Percentiles rank a stretch among this genome's conserved stretches.
Conservation (phyloP, 176 grass and related monocot species). For the Zizania latifolia region DNA sequence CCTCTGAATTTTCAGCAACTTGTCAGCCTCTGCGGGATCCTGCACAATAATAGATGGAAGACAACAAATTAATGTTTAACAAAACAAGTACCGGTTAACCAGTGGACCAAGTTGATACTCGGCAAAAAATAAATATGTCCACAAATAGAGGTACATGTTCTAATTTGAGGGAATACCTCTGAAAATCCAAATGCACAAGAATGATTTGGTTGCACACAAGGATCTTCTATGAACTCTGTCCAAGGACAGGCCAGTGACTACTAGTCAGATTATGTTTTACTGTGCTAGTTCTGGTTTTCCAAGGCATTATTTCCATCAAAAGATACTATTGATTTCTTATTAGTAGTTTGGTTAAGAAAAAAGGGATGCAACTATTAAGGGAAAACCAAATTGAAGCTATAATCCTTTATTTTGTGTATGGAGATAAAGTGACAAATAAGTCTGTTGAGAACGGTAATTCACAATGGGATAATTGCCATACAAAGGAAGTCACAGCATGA, state of each 20-base stretch:
- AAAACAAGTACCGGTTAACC: background rate
- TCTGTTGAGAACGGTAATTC: background rate
- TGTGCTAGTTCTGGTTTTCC: background rate
- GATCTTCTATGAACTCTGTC: background rate
- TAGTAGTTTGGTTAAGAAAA: background rate
- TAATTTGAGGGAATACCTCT: background rate
- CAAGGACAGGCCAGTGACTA: background rate
- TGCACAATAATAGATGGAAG: slow-evolving; percentile 13
- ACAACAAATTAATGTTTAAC: background rate
- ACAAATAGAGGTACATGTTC: background rate
- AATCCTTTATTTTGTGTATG: background rate
- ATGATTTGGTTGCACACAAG: background rate
- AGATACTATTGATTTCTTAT: background rate
- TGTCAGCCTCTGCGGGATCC: slow-evolving; percentile 88
- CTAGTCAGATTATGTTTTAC: background rate
- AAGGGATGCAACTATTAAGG: background rate
- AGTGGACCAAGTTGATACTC: background rate
- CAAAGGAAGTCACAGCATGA: background rate
- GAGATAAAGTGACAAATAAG: background rate
- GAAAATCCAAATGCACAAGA: background rate
- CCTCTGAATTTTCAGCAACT: slow-evolving; percentile 84
- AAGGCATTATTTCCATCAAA: background rate
- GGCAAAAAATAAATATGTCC: background rate
- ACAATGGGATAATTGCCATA: background rate
- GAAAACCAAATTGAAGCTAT: background rate